A percentile compares a stretch with the other conserved stretches of the same genome.
These are phyloP conservation scores for Ilyonectria mors-panacis DNA, from an alignment of 2,329 filamentous ascomycete species.

Conservation along the genomic window DNA sequence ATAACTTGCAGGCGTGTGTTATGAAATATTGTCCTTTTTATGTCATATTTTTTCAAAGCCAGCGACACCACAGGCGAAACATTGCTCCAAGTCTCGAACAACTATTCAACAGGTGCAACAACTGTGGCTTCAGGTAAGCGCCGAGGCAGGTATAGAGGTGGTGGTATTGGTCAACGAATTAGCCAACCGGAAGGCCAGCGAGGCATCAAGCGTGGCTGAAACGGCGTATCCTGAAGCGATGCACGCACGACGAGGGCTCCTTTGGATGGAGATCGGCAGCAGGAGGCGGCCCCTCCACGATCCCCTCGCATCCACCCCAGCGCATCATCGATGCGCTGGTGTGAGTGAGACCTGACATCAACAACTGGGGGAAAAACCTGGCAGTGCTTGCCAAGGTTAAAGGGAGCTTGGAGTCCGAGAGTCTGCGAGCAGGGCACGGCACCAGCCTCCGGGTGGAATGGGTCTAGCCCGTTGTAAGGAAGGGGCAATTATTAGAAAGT, in stretches of 20 bases:
- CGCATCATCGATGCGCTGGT: background rate
- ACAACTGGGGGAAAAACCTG: slow-evolving; percentile 4
- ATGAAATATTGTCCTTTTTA: background rate
- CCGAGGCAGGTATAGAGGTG: background rate
- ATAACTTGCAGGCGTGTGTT: background rate
- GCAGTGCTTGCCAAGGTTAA: background rate
- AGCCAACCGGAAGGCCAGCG: slow-evolving; percentile 3
- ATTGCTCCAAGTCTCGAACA: slow-evolving; percentile 2
- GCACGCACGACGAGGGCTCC: slow-evolving; percentile 15
- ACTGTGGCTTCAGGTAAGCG: slow-evolving; percentile 15
- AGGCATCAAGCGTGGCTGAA: slow-evolving; percentile 26
- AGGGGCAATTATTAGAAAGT: slow-evolving; percentile 39
- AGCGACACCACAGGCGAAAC: background rate
- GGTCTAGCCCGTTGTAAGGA: slow-evolving; percentile 8
- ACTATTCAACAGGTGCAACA: slow-evolving; percentile 1
- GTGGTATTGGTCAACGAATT: slow-evolving; percentile 2
- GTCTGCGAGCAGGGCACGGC: background rate
- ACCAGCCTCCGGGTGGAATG: background rate
- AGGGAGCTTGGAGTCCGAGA: background rate
- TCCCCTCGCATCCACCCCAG: slow-evolving; percentile 12
- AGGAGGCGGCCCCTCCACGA: slow-evolving; percentile 14
- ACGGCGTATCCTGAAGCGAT: slow-evolving; percentile 20
- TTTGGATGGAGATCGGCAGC: slow-evolving; percentile 22
- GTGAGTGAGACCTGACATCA: background rate
- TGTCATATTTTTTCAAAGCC: background rate